A percentile compares a stretch with the other conserved stretches of the same genome.
phyloP scores from a whole-genome alignment of 108 stramenopile genomes.

The Skeletonema potamos region DNA sequence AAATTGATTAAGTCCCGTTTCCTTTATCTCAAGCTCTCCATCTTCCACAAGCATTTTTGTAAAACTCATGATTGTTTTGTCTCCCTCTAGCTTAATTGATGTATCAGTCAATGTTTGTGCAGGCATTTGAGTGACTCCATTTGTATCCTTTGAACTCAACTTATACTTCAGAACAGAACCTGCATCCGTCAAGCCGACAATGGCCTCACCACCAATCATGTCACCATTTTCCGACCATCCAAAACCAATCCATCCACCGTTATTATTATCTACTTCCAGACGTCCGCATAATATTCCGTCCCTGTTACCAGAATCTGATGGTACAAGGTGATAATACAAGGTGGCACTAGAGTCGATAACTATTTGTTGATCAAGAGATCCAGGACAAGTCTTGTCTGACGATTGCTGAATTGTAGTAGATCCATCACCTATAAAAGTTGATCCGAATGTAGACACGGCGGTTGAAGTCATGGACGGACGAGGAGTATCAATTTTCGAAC shows the following conservation, averaged over 20 bases:
- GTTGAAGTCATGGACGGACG: background rate
- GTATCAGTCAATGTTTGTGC: background rate
- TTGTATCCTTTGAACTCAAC: background rate
- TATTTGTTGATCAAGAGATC: background rate
- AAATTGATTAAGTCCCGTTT: background rate
- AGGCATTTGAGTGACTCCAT: background rate
- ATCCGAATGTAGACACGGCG: background rate
- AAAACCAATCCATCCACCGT: conserved; percentile 17
- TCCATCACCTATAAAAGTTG: background rate
- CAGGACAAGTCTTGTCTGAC: conserved; percentile 1
- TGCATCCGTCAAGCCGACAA: conserved; percentile 20
- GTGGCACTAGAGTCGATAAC: background rate
- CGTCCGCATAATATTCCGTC: conserved; percentile 21
- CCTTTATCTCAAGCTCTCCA: background rate
- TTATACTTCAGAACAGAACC: conserved; percentile 18
- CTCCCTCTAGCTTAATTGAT: background rate
- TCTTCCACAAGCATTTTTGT: background rate
- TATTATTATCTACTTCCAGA: conserved; percentile 2
- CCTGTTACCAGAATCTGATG: background rate
- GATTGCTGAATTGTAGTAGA: background rate
- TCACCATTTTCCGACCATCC: conserved; percentile 3
- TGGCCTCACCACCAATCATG: conserved; percentile 17
- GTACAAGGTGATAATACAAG: conserved; percentile 17
- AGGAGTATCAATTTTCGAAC: background rate
- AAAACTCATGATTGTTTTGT: conserved; percentile 6